Evolutionary conservation across 1,284 basidiomycete genomes (phyloP).

Genomic region (Ustilago tritici): DNA sequence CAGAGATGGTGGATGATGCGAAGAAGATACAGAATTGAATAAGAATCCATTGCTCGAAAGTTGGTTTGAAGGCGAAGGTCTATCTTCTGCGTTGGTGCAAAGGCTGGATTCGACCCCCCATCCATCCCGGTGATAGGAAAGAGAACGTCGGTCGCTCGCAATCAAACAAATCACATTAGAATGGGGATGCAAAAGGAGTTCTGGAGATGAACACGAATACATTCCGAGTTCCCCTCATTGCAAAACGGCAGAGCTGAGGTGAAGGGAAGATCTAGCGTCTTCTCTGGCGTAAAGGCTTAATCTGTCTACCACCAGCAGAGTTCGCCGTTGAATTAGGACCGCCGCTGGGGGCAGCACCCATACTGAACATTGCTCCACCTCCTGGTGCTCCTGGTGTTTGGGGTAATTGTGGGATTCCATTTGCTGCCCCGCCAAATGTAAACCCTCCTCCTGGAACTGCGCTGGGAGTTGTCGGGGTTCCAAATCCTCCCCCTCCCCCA

Average conservation of each 20-base stretch:
- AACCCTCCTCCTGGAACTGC: background rate
- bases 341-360: slow-evolving; percentile 45
- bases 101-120: no score
- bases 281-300: slow-evolving; percentile 57
- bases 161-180: no score
- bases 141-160: no score
- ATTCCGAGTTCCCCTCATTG: background rate
- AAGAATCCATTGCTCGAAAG: no score
- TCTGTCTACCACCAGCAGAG: slow-evolving; percentile 43
- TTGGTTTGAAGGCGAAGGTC: no score
- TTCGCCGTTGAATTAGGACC: background rate
- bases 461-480: slow-evolving; percentile 7
- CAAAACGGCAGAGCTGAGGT: background rate
- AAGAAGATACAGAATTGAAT: no score
- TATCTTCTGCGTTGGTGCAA: no score
- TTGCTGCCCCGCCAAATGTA: background rate
- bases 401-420: slow-evolving; percentile 14
- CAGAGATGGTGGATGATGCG: no score
- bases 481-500: background rate
- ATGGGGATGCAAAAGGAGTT: no score
- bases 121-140: no score
- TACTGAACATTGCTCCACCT: slow-evolving; percentile 46
- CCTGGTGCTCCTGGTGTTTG: slow-evolving; percentile 12
- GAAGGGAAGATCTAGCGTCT: slow-evolving; percentile 16
- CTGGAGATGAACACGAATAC: no score